Evolutionary conservation across 768 basidiomycete genomes (phyloP).

Genomic region (Serpula lacrymans): DNA sequence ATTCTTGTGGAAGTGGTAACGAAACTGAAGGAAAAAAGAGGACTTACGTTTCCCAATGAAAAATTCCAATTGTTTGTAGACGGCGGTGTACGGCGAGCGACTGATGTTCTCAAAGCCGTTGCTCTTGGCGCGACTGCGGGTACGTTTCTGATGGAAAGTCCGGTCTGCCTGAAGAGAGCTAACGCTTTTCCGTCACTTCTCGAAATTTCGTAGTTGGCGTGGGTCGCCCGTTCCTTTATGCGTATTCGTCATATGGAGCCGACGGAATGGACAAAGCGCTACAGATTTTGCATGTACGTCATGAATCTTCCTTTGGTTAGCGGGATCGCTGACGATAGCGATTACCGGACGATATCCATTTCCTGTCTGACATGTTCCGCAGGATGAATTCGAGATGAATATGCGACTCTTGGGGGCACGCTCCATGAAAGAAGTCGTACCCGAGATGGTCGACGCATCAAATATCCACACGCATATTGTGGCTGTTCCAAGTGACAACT

Average conservation of each 20-base stretch:
- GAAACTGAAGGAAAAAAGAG: constrained; percentile 63
- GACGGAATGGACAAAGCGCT: constrained; percentile 85
- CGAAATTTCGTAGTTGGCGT: constrained; percentile 54
- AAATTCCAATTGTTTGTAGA: constrained; percentile 87
- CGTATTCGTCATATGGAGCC: constrained; percentile 84
- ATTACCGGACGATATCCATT: neutral
- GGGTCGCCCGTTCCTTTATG: constrained; percentile 85
- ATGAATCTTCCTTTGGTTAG: neutral
- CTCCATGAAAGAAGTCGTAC: constrained; percentile 73
- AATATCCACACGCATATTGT: constrained; percentile 65
- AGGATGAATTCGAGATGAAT: constrained; percentile 99
- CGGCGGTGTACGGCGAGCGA: constrained; percentile 91
- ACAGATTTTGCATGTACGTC: constrained; percentile 66
- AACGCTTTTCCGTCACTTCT: neutral
- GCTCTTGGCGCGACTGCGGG: constrained; percentile 89
- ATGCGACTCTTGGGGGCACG: constrained; percentile 87
- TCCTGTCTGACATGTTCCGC: constrained; percentile 5
- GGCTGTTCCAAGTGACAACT: constrained; percentile 64
- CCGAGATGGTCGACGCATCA: constrained; percentile 86
- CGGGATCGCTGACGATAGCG: neutral
- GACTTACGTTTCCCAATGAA: constrained; percentile 71
- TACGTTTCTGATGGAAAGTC: constrained; percentile 19
- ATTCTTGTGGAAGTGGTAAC: constrained; percentile 83
- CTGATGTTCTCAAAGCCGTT: constrained; percentile 84
- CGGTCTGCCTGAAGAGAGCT: too few relatives aligned